phyloP scores from a whole-genome alignment of 164 flowering plant species.

The Chloranthus sessilifolius region DNA sequence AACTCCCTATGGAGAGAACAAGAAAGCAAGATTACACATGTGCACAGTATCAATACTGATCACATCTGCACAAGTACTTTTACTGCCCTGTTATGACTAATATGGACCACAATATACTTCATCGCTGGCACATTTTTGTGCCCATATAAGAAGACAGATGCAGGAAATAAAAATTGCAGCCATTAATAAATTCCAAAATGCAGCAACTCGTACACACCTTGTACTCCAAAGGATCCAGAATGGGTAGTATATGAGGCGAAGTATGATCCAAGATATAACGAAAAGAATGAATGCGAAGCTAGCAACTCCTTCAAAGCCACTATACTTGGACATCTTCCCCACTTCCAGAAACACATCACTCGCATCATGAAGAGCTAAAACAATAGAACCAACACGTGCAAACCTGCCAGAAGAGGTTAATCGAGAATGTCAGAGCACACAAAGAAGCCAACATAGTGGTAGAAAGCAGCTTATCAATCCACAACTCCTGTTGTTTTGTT shows the following conservation, averaged over 20 bases:
- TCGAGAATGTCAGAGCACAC: too few species aligned
- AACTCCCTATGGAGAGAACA: too few species aligned
- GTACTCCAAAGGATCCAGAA: conserved; percentile 93
- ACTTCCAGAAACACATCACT: conserved; percentile 88
- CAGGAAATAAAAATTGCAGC: background rate
- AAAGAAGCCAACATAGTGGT: background rate
- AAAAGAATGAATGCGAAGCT: conserved; percentile 68
- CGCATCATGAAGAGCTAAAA: conserved; percentile 96
- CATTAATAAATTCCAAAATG: background rate
- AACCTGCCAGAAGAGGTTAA: conserved; percentile 56
- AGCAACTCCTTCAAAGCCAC: conserved; percentile 68
- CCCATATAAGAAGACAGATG: too few species aligned
- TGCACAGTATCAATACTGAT: too few species aligned
- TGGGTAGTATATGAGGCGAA: conserved; percentile 87
- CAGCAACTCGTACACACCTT: conserved; percentile 41
- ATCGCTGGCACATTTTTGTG: too few species aligned
- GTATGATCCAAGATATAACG: conserved; percentile 67
- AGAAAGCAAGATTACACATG: too few species aligned
- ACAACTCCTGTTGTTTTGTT: background rate
- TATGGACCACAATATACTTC: too few species aligned
- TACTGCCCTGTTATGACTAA: too few species aligned
- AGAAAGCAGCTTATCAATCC: background rate
- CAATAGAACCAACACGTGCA: conserved; percentile 84
- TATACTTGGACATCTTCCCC: conserved; percentile 91
- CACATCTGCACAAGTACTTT: too few species aligned